Percentiles rank a stretch among this genome's conserved stretches.
These are phyloP conservation scores for Lipomyces spencermartinsiae DNA, from an alignment of 805 yeast genomes.

Conservation along the genomic window DNA sequence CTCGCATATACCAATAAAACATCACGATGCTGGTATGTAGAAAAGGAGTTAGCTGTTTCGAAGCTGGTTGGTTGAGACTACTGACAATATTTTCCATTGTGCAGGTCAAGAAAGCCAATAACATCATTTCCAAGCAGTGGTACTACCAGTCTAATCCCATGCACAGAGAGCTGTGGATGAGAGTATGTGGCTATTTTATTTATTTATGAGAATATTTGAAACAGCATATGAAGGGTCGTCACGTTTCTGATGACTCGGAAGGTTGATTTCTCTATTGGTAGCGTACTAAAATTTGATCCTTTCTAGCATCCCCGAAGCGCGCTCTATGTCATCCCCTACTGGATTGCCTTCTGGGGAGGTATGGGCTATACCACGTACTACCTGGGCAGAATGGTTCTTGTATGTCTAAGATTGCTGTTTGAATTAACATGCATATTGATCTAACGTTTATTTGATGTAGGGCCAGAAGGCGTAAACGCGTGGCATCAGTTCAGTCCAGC, in stretches of 20 bases:
- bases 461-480: slow-evolving; percentile 22
- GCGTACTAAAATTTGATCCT: background rate
- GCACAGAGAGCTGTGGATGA: slow-evolving; percentile 33
- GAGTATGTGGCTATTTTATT: slow-evolving; percentile 22
- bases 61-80: too few species aligned
- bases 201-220: background rate
- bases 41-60: background rate
- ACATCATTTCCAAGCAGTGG: slow-evolving; percentile 33
- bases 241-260: background rate
- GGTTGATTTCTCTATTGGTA: too few species aligned
- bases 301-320: slow-evolving; percentile 37
- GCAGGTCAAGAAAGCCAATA: slow-evolving; percentile 14
- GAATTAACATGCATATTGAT: background rate
- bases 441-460: slow-evolving; percentile 10
- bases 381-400: slow-evolving; percentile 33
- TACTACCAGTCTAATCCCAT: slow-evolving; percentile 33
- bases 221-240: background rate
- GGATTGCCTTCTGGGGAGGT: slow-evolving; percentile 38
- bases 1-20: background rate
- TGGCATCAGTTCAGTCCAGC: background rate
- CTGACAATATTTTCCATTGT: background rate
- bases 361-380: slow-evolving; percentile 30
- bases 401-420: slow-evolving; percentile 11
- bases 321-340: slow-evolving; percentile 39
- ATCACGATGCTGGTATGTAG: background rate